Base-by-base conservation (phyloP, 2,329 filamentous ascomycete genomes). In the Ophiobolus disseminans region DNA sequence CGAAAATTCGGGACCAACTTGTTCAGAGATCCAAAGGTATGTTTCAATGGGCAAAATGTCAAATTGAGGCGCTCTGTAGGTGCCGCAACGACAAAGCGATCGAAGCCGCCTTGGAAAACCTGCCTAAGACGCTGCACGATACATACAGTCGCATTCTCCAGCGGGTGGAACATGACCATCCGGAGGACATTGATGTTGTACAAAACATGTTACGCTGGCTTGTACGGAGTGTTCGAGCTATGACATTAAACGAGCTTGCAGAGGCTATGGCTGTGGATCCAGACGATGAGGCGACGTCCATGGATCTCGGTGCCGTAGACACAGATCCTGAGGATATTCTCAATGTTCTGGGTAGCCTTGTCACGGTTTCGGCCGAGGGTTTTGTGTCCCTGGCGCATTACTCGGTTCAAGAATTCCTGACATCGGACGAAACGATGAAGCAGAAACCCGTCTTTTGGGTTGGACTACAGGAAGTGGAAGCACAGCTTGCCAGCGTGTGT, bases 331-430 rank as follows among this genome's bases (percentile, higher is more conserved):
- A n/a, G n/a, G n/a, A n/a, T n/a, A n/a, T n/a, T n/a, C n/a, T n/a
- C n/a, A n/a, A n/a, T n/a, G n/a, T n/a, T n/a, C n/a, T n/a, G n/a
- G n/a, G n/a, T n/a, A n/a, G n/a, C n/a, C 55, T 70, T n/a, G 50
- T 67, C 10, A 61, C 53, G n/a, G 45, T 65, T 26, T 22, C 8
- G 9, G 2, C 22, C 9, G 30, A 36, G 34, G 1, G 39, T 19
- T 16, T 47, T n/a, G 23, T 59, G 32, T 10, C n/a, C 10, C 36
- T 68, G n/a, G 56, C 62, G 2, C 62, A 68, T 36, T 68, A 59
- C 44, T 67, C 64, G 3, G 63, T 67, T 8, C 57, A 66, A 40
- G 64, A 67, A 36, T 68, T 65, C 38, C 57, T 66, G 5, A 20
- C 55, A 3, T 66, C 60, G 17, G 47, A 52, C 16, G 21, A 19